Conservation (phyloP, 2,329 filamentous ascomycete genomes). For the Herpotrichia juniperi region DNA sequence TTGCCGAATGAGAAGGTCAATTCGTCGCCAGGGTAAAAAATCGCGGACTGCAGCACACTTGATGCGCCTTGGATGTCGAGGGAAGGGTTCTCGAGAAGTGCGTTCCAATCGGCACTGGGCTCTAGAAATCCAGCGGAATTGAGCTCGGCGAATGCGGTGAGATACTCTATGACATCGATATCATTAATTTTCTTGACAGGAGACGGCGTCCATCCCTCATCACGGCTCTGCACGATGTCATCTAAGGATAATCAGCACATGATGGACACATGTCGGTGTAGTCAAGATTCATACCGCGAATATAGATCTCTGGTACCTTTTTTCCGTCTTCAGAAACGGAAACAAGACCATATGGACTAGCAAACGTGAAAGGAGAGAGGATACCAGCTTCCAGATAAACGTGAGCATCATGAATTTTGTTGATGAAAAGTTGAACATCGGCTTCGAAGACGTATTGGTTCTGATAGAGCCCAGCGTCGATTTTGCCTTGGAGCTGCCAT, state of each 20-base stretch:
- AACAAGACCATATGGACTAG: conserved; percentile 27
- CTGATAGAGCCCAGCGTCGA: conserved; percentile 32
- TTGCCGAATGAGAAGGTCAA: too few species aligned
- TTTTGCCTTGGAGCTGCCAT: conserved; percentile 27
- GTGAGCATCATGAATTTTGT: conserved; percentile 42
- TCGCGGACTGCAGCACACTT: conserved; percentile 24
- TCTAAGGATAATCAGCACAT: too few species aligned
- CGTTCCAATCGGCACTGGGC: conserved; percentile 51
- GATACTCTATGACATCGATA: conserved; percentile 25
- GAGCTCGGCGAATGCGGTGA: conserved; percentile 25
- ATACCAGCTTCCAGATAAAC: conserved; percentile 31
- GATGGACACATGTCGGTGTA: too few species aligned
- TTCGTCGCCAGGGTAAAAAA: conserved; percentile 44
- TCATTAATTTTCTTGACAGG: conserved; percentile 33
- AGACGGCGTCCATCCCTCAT: conserved; percentile 22
- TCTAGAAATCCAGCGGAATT: conserved; percentile 48
- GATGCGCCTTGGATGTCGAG: conserved; percentile 22
- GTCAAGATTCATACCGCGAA: conserved; percentile 33
- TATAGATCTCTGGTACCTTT: conserved; percentile 34
- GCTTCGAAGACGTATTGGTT: conserved; percentile 49
- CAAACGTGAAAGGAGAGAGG: conserved; percentile 32
- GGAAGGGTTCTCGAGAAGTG: conserved; percentile 28
- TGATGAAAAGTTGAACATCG: conserved; percentile 40
- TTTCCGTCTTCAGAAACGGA: conserved; percentile 32
- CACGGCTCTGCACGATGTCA: too few species aligned